phyloP scores from a whole-genome alignment of 2,329 filamentous ascomycete species.

The Hypocrella siamensis region DNA sequence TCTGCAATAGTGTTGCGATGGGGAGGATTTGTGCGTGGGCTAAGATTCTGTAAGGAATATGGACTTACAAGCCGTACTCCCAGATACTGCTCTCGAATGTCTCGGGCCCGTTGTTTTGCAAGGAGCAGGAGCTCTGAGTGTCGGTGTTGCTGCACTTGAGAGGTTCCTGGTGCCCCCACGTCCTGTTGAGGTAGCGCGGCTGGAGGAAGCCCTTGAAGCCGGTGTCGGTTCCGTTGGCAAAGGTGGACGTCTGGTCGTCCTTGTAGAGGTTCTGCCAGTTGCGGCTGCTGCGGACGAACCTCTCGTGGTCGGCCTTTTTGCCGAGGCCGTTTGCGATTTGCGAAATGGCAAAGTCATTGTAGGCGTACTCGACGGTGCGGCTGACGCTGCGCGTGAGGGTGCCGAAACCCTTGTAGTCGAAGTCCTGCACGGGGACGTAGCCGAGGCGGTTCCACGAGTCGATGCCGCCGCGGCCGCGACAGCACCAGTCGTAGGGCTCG shows the following conservation, averaged over 20 bases:
- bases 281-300: constrained; percentile 40
- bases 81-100: constrained; percentile 59
- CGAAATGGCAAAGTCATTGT: constrained; percentile 58
- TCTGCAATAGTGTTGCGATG: no score
- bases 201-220: constrained; percentile 58
- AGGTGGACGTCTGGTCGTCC: constrained; percentile 35
- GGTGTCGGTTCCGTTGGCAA: constrained; percentile 39
- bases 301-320: constrained; percentile 36
- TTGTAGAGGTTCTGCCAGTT: constrained; percentile 58
- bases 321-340: constrained; percentile 44
- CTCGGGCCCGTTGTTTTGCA: constrained; percentile 45
- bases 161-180: constrained; percentile 54
- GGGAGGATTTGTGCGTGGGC: no score
- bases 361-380: constrained; percentile 62
- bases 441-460: constrained; percentile 55
- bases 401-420: constrained; percentile 50
- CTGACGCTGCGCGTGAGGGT: constrained; percentile 56
- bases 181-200: constrained; percentile 49
- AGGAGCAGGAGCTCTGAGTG: constrained; percentile 39
- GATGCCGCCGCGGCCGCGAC: constrained; percentile 55
- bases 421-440: constrained; percentile 57
- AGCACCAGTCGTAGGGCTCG: constrained; percentile 54
- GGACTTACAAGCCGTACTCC: constrained; percentile 53
- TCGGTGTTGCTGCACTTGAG: constrained; percentile 43
- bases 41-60: neutral